Evolutionary conservation across 768 basidiomycete species (phyloP).

Genomic region (Artomyces pyxidatus): DNA sequence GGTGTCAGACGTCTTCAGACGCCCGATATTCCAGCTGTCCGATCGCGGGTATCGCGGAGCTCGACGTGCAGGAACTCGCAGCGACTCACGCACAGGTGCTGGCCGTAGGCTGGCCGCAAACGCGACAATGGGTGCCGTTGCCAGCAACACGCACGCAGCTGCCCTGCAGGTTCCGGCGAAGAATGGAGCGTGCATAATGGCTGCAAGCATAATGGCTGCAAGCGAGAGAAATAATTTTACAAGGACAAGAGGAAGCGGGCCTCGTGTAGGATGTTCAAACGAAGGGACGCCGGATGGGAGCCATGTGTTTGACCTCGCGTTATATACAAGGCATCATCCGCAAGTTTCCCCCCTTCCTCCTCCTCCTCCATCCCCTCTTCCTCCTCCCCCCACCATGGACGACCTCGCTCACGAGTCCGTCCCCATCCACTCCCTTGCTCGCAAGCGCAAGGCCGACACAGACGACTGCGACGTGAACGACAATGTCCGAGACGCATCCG

Average conservation of each 20-base stretch:
- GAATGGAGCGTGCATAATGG: slow-evolving; percentile 4
- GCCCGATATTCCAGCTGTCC: too few relatives aligned
- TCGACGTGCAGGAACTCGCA: too few relatives aligned
- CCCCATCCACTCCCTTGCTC: slow-evolving; percentile 38
- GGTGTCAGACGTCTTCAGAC: too few relatives aligned
- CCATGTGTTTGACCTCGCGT: slow-evolving; percentile 28
- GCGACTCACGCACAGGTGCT: too few relatives aligned
- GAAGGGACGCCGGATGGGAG: neutral
- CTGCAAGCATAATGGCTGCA: neutral
- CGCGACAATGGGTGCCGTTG: too few relatives aligned
- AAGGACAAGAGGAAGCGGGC: neutral
- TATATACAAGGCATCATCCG: slow-evolving; percentile 32
- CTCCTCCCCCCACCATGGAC: slow-evolving; percentile 39
- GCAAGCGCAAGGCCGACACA: slow-evolving; percentile 61
- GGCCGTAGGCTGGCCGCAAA: too few relatives aligned
- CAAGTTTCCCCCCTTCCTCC: slow-evolving; percentile 13
- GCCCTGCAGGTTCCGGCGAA: too few relatives aligned
- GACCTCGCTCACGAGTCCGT: slow-evolving; percentile 45
- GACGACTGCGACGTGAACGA: slow-evolving; percentile 29
- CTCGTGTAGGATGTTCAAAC: neutral
- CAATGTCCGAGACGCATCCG: slow-evolving; percentile 7
- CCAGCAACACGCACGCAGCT: too few relatives aligned
- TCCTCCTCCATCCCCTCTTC: slow-evolving; percentile 25
- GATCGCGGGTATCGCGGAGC: too few relatives aligned
- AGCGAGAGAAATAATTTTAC: neutral